Evolutionary conservation across 2,329 filamentous ascomycete species (phyloP).

Genomic region (Exophiala oligosperma): DNA sequence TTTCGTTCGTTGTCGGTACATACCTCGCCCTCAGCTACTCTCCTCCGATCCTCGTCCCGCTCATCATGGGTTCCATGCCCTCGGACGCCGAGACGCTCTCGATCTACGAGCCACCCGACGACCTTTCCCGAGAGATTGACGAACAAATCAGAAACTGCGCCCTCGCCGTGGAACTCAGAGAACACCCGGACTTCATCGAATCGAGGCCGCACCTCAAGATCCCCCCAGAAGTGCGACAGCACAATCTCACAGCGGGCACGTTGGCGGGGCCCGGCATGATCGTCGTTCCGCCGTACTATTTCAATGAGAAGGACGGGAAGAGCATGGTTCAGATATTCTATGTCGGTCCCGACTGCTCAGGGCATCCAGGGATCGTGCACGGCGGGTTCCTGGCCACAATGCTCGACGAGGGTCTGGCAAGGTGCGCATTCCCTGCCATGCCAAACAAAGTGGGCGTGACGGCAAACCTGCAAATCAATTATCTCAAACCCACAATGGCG

Average conservation of each 20-base stretch:
- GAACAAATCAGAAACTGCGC: constrained; percentile 73
- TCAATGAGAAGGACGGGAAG: constrained; percentile 69
- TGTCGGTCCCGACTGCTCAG: constrained; percentile 77
- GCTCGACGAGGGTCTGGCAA: constrained; percentile 83
- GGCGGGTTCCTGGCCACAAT: constrained; percentile 90
- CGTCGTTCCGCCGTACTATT: constrained; percentile 77
- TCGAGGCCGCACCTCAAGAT: constrained; percentile 86
- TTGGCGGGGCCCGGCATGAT: constrained; percentile 74
- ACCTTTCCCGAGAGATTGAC: constrained; percentile 61
- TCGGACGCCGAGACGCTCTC: constrained; percentile 72
- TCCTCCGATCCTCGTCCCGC: constrained; percentile 25
- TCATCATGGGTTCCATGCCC: constrained; percentile 44
- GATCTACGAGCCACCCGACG: constrained; percentile 62
- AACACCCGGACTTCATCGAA: constrained; percentile 67
- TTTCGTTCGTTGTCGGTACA: constrained; percentile 25
- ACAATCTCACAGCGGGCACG: constrained; percentile 80
- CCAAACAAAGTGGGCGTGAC: constrained; percentile 86
- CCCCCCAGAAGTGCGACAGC: constrained; percentile 65
- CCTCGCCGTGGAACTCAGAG: constrained; percentile 67
- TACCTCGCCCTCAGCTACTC: constrained; percentile 27
- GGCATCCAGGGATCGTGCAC: constrained; percentile 87
- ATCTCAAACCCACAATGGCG: constrained; percentile 76
- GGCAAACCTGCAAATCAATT: constrained; percentile 79
- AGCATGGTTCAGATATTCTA: constrained; percentile 72
- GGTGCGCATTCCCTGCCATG: constrained; percentile 84